phyloP scores from a whole-genome alignment of 2,329 filamentous ascomycete species.

The Zymoseptoria tritici region DNA sequence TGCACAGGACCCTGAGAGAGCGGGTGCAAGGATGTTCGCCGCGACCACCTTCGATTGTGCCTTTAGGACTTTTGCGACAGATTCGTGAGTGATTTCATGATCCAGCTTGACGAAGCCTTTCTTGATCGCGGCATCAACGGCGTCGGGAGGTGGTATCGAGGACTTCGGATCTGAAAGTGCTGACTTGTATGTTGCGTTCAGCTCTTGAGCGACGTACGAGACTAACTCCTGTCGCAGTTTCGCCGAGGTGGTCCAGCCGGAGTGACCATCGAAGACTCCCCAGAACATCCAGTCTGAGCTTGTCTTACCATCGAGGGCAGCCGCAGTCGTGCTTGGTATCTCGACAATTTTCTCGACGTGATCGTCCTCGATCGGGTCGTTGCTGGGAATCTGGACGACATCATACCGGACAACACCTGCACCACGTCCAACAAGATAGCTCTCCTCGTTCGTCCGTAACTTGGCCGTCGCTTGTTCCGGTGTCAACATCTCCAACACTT shows the following conservation, averaged over 20 bases:
- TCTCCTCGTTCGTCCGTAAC: constrained; percentile 81
- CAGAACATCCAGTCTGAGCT: constrained; percentile 98
- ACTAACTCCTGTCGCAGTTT: constrained; percentile 91
- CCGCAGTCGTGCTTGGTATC: constrained; percentile 57
- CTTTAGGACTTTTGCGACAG: constrained; percentile 83
- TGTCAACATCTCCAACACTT: constrained; percentile 91
- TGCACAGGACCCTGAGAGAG: constrained; percentile 93
- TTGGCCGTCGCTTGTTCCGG: constrained; percentile 89
- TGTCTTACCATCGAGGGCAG: constrained; percentile 47
- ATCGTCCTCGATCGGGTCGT: constrained; percentile 96
- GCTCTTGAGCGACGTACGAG: constrained; percentile 82
- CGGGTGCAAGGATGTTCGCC: constrained; percentile 84
- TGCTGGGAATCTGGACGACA: constrained; percentile 87
- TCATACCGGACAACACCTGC: constrained; percentile 92
- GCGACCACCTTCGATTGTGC: constrained; percentile 83
- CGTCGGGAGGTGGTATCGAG: constrained; percentile 63
- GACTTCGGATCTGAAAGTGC: constrained; percentile 51
- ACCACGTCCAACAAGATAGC: constrained; percentile 80
- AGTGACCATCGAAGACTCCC: constrained; percentile 97
- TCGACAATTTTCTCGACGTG: constrained; percentile 98
- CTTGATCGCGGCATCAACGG: constrained; percentile 88
- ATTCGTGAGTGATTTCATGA: constrained; percentile 89
- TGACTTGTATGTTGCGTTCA: constrained; percentile 85
- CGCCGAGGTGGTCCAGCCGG: constrained; percentile 95
- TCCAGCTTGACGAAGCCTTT: constrained; percentile 81